These are phyloP conservation scores for Rhytidiadelphus loreus DNA, from an alignment of 225 moss, liverwort and hornwort species.

Conservation along the genomic window DNA sequence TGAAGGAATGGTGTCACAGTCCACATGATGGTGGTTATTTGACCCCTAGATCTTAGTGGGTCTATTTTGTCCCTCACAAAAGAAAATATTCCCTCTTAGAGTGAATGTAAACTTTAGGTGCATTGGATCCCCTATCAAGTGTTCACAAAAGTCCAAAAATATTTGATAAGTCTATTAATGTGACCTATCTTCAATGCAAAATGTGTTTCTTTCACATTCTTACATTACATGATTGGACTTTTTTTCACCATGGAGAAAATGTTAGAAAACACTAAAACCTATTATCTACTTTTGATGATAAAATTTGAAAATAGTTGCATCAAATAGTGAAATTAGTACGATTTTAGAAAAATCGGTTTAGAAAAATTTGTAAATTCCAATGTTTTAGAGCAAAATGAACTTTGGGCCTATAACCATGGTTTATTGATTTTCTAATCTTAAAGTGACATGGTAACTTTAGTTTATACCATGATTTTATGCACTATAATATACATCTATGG, in stretches of 20 bases:
- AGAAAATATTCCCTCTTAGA: not conserved
- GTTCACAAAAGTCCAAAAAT: not conserved
- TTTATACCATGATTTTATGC: not conserved
- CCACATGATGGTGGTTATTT: not conserved
- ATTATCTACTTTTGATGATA: not conserved
- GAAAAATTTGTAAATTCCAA: accelerated
- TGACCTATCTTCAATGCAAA: no score
- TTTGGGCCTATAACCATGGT: not conserved
- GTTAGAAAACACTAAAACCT: not conserved
- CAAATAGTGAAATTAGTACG: no score
- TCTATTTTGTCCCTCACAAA: not conserved
- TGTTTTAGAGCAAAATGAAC: not conserved
- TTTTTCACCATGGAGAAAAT: not conserved
- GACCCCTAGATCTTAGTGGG: not conserved
- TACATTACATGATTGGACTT: not conserved
- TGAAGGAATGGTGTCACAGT: not conserved
- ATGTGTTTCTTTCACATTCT: not conserved
- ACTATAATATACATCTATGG: not conserved
- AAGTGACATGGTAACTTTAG: accelerated
- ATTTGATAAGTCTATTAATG: not conserved
- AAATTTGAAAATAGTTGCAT: not conserved
- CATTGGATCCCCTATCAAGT: not conserved
- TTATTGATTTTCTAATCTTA: not conserved
- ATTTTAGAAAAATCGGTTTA: no score
- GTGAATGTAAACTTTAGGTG: not conserved